These are phyloP conservation scores for Penicillium sp. DNA, from an alignment of 2,329 filamentous ascomycete species.

Conservation along the genomic window DNA sequence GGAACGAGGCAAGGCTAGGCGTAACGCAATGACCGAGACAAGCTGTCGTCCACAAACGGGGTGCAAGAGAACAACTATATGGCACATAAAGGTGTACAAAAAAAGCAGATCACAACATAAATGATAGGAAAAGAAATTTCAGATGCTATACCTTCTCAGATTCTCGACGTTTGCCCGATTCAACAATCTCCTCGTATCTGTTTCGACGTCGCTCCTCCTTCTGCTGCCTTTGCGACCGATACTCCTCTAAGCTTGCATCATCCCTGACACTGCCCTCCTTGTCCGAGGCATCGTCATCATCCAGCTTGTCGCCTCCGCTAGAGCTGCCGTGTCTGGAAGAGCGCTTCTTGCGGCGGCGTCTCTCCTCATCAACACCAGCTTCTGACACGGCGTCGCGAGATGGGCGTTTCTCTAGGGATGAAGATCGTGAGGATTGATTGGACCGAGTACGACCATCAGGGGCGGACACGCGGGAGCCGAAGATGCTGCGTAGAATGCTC, in stretches of 20 bases:
- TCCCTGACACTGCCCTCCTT: slow-evolving; percentile 49
- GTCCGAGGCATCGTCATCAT: slow-evolving; percentile 48
- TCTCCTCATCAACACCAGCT: slow-evolving; percentile 38
- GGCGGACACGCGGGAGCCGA: slow-evolving; percentile 38
- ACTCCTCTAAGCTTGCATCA: slow-evolving; percentile 35
- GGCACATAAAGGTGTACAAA: slow-evolving; percentile 33
- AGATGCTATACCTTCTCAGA: slow-evolving; percentile 44
- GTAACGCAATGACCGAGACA: slow-evolving; percentile 4
- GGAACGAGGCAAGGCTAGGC: slow-evolving; percentile 10
- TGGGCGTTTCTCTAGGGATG: slow-evolving; percentile 30
- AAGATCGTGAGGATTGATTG: slow-evolving; percentile 20
- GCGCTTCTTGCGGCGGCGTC: slow-evolving; percentile 50
- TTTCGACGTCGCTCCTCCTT: slow-evolving; percentile 40
- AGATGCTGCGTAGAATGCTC: slow-evolving; percentile 41
- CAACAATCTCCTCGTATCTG: slow-evolving; percentile 40
- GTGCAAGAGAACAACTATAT: slow-evolving; percentile 27
- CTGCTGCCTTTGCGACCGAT: slow-evolving; percentile 35
- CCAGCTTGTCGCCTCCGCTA: slow-evolving; percentile 45
- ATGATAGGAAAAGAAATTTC: slow-evolving; percentile 31
- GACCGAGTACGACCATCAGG: slow-evolving; percentile 24
- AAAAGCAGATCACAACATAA: slow-evolving; percentile 21
- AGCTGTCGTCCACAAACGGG: slow-evolving; percentile 13
- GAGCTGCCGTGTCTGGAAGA: slow-evolving; percentile 40
- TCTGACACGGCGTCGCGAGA: slow-evolving; percentile 41
- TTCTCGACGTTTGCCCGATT: slow-evolving; percentile 33